Evolutionary conservation across 768 basidiomycete genomes (phyloP), one percentile per base, ranked within the genome.

Genomic region (Lanmaoa pseudosensibilis): DNA sequence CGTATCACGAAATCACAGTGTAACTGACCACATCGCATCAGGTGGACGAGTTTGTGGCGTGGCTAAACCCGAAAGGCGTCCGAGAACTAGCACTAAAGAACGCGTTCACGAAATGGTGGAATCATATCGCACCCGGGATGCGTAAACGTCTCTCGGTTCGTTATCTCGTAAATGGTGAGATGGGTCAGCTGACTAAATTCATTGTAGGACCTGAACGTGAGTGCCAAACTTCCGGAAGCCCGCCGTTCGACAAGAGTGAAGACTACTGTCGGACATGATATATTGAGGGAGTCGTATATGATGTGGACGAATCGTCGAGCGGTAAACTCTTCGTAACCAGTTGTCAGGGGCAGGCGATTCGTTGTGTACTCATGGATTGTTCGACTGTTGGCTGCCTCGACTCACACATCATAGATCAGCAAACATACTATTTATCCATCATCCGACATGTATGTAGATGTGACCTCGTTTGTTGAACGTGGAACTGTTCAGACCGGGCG

Each of bases 41-140:
- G 95, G 73, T 96, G 52, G 88, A 92, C 37, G 84, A 87, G 54
- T 90, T 91, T 65, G 71, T 92, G 32, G 80, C 85, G 5, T 99
- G 96, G 95, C 77, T 99, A 18, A 97, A 96, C 69, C 79, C 86
- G 33, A 95, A 94, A 75, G 96, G 97, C 5, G 83, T 88, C 52
- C 86, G 96, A 52, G 96, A 99, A 73, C 75, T 88, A 40, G 86
- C 86, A 32, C 78, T 95, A 43, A 91, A 88, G 74, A 84, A 85
- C 47, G 74, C 81, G 1, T 75, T 99, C 56, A 82, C 81, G 16
- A 93, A 91, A 68, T 92, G 91, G 87, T 90, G 88, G 85, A 77
- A 80, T 46, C 91, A 93, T 69, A 84, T 95, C 55, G 82, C 83
- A 15, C 85, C 85, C 16, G 94, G 94, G 13, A 82, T 92, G 65